phyloP scores from a whole-genome alignment of 2,329 filamentous ascomycete genomes.

The Mycosphaerella sp. region DNA sequence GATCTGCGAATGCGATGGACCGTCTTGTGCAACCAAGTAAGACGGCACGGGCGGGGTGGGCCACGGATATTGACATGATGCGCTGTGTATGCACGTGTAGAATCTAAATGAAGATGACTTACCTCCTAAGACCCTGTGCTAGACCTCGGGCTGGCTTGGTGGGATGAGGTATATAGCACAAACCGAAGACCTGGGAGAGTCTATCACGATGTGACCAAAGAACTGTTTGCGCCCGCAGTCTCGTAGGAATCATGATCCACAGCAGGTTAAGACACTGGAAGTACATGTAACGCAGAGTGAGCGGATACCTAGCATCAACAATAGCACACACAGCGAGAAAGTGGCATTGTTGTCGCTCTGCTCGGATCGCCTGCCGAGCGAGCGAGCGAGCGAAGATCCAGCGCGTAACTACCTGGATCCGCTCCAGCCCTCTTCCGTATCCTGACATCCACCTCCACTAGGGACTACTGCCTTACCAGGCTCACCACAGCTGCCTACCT shows the following conservation, averaged over 20 bases:
- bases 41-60: not conserved
- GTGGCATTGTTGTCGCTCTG: not conserved
- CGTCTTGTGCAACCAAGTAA: not conserved
- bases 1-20: not conserved
- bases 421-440: not conserved
- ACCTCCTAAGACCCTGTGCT: too few relatives aligned
- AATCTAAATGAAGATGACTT: too few relatives aligned
- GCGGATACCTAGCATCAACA: not conserved
- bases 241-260: too few relatives aligned
- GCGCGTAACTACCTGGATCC: not conserved
- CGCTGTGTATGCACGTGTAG: too few relatives aligned
- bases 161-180: too few relatives aligned
- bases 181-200: too few relatives aligned
- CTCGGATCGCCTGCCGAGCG: not conserved
- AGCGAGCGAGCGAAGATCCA: not conserved
- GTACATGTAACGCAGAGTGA: too few relatives aligned
- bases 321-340: not conserved
- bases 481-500: not conserved
- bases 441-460: too few relatives aligned
- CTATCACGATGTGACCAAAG: too few relatives aligned
- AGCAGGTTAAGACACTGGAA: too few relatives aligned
- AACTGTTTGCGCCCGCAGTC: too few relatives aligned
- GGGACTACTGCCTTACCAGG: not conserved
- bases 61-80: not conserved
- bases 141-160: too few relatives aligned